Conservation (phyloP, 192 early-diverging fungal species). For the Lobosporangium transversale region DNA sequence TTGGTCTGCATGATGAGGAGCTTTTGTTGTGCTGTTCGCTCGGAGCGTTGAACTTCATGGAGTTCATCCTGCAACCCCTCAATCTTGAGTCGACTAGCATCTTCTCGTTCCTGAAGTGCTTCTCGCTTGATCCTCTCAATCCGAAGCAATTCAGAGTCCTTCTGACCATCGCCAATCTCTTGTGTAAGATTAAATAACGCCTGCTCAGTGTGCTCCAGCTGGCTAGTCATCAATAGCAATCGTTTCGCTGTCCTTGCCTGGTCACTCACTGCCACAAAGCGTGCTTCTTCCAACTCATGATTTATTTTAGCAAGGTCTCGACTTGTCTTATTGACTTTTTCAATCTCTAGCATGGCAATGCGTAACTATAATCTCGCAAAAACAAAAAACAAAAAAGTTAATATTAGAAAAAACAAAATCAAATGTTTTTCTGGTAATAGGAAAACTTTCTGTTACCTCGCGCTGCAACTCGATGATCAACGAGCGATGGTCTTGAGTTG, state of each 20-base stretch:
- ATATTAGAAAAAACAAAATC: background rate
- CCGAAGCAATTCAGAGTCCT: slow-evolving; percentile 45
- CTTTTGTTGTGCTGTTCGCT: slow-evolving; percentile 39
- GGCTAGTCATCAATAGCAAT: slow-evolving; percentile 33
- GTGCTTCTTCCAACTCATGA: slow-evolving; percentile 45
- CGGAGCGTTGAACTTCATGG: slow-evolving; percentile 36
- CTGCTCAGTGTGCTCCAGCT: slow-evolving; percentile 47
- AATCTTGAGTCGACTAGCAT: slow-evolving; percentile 37
- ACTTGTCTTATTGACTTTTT: slow-evolving; percentile 30
- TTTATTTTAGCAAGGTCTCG: slow-evolving; percentile 32
- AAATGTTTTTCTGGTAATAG: background rate
- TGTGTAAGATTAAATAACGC: slow-evolving; percentile 30
- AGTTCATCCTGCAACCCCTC: slow-evolving; percentile 43
- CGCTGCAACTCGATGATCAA: slow-evolving; percentile 39
- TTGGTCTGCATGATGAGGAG: slow-evolving; percentile 37
- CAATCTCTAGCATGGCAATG: slow-evolving; percentile 42
- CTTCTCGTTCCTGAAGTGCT: slow-evolving; percentile 44
- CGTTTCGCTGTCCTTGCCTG: slow-evolving; percentile 45
- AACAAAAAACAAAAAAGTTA: background rate
- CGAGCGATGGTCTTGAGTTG: slow-evolving; percentile 15
- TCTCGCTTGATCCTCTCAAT: slow-evolving; percentile 48
- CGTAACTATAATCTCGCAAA: slow-evolving; percentile 11
- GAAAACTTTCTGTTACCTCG: slow-evolving; percentile 21
- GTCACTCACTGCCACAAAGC: slow-evolving; percentile 38
- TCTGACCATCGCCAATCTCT: slow-evolving; percentile 31